Conservation (phyloP, 371 early-diverging fungal species). For the Saksenaea oblongispora region DNA sequence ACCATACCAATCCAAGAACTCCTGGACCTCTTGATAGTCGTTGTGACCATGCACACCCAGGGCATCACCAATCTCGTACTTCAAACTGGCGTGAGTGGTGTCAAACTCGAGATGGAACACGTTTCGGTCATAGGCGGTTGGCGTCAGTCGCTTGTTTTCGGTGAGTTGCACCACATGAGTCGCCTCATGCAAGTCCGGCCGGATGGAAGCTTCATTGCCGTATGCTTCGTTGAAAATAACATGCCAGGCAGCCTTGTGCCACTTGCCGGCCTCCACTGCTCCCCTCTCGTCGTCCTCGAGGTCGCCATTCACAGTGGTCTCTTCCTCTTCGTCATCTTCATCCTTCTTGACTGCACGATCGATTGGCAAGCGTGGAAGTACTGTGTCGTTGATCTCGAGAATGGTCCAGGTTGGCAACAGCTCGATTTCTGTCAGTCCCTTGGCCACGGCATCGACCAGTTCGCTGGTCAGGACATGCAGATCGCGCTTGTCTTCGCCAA, state of each 20-base stretch:
- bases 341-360: constrained; percentile 34
- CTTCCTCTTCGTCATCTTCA: constrained; percentile 40
- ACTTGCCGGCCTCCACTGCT: constrained; percentile 47
- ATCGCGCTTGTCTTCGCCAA: constrained; percentile 26
- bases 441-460: constrained; percentile 29
- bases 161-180: constrained; percentile 70
- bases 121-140: constrained; percentile 85
- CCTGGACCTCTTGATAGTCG: constrained; percentile 69
- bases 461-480: constrained; percentile 22
- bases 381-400: constrained; percentile 40
- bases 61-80: constrained; percentile 91
- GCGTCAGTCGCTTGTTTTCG: constrained; percentile 84
- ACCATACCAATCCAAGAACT: constrained; percentile 76
- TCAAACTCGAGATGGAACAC: constrained; percentile 96
- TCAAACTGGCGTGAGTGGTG: constrained; percentile 72
- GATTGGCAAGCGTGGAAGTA: constrained; percentile 35
- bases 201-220: constrained; percentile 49
- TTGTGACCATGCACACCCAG: constrained; percentile 93
- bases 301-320: constrained; percentile 36
- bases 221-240: constrained; percentile 84
- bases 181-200: constrained; percentile 68
- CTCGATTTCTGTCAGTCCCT: constrained; percentile 38
- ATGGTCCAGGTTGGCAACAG: constrained; percentile 57
- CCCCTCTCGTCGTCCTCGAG: constrained; percentile 32
- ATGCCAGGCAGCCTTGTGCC: constrained; percentile 70